Evolutionary conservation across 495 filamentous ascomycete species (phyloP).

Genomic region (Rusavskia elegans): DNA sequence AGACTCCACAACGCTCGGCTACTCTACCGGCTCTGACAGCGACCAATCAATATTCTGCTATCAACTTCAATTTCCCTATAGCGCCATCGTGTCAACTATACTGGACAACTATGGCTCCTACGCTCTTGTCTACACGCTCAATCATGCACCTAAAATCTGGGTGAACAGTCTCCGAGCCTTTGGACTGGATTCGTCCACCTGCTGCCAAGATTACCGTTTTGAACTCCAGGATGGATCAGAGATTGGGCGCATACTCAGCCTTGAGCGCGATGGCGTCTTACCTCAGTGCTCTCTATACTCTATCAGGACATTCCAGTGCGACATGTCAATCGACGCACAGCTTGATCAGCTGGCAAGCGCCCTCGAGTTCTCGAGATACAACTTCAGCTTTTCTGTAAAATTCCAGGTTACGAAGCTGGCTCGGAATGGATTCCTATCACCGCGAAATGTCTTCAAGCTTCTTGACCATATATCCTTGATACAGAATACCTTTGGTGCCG

Average conservation of each 20-base stretch:
- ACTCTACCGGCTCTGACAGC: too few relatives aligned
- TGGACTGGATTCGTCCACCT: too few relatives aligned
- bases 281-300: conserved; percentile 1
- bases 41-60: too few relatives aligned
- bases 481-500: conserved; percentile 4
- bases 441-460: conserved; percentile 20
- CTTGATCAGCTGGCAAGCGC: background rate
- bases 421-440: conserved; percentile 34
- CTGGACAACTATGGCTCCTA: too few relatives aligned
- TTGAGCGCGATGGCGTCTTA: background rate
- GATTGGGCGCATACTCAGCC: background rate
- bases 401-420: conserved; percentile 38
- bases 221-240: background rate
- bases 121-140: conserved; percentile 5
- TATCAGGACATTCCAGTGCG: too few relatives aligned
- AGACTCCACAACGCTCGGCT: too few relatives aligned
- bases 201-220: conserved; percentile 4
- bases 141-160: conserved; percentile 8
- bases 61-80: too few relatives aligned
- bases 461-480: conserved; percentile 22
- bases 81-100: conserved; percentile 5
- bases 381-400: conserved; percentile 7
- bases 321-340: background rate
- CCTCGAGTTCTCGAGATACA: background rate
- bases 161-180: too few relatives aligned